Percentiles rank a stretch among this genome's conserved stretches.
phyloP scores from a whole-genome alignment of 2,329 filamentous ascomycete genomes.

The Paracoccidioides brasiliensis region DNA sequence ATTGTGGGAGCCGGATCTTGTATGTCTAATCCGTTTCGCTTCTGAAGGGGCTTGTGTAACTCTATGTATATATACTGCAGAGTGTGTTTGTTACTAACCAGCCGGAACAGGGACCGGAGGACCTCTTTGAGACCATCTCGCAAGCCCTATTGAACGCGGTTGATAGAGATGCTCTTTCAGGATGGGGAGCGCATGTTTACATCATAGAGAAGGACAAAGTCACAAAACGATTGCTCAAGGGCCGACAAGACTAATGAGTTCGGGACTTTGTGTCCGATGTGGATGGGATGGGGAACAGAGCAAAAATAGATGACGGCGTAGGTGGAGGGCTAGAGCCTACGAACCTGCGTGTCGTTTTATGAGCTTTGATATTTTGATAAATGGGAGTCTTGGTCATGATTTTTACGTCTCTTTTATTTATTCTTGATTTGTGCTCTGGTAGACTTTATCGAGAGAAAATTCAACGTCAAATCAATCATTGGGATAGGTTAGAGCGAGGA shows the following conservation, averaged over 20 bases:
- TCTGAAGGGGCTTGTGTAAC: not conserved
- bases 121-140: constrained; percentile 96
- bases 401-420: not conserved
- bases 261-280: not conserved
- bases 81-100: not conserved
- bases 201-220: constrained; percentile 99
- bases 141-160: constrained; percentile 91
- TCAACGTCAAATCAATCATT: no score
- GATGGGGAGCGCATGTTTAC: constrained; percentile 97
- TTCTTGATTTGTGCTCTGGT: not conserved
- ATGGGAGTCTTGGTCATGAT: constrained; percentile 2
- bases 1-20: constrained; percentile 93
- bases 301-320: not conserved
- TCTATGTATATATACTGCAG: not conserved
- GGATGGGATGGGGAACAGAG: not conserved
- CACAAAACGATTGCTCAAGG: constrained; percentile 96
- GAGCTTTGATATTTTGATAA: not conserved
- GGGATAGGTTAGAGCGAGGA: no score
- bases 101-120: constrained; percentile 60
- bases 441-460: no score
- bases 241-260: constrained; percentile 66
- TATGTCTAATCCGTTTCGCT: constrained; percentile 34
- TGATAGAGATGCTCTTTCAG: constrained; percentile 89
- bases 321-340: not conserved
- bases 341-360: not conserved